Evolutionary conservation across 495 filamentous ascomycete genomes (phyloP).

Genomic region (Halenospora varia): DNA sequence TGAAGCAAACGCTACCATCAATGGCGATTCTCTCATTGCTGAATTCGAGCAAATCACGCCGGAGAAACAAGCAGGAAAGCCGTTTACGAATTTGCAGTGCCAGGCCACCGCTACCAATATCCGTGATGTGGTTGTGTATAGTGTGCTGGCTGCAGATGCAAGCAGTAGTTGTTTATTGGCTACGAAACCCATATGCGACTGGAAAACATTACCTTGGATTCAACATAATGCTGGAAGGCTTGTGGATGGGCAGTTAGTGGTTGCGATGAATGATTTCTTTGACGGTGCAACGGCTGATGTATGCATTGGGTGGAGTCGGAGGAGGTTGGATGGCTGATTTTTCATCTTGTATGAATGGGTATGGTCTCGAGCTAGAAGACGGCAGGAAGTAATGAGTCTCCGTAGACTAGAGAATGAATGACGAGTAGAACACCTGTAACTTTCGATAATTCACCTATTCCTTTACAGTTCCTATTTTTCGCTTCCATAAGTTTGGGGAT

Average conservation of each 20-base stretch:
- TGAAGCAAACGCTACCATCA: slow-evolving; percentile 44
- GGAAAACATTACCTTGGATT: slow-evolving; percentile 47
- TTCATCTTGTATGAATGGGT: too few relatives aligned
- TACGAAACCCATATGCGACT: slow-evolving; percentile 48
- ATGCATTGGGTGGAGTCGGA: slow-evolving; percentile 37
- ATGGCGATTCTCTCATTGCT: slow-evolving; percentile 41
- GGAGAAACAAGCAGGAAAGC: slow-evolving; percentile 33
- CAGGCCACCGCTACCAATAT: slow-evolving; percentile 53
- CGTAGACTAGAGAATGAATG: too few relatives aligned
- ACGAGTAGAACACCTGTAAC: too few relatives aligned
- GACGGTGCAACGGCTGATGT: slow-evolving; percentile 50
- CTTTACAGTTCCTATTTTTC: too few relatives aligned
- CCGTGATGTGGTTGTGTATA: slow-evolving; percentile 40
- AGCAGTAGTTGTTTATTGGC: slow-evolving; percentile 41
- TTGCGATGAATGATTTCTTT: slow-evolving; percentile 53
- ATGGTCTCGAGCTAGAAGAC: too few relatives aligned
- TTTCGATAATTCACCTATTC: too few relatives aligned
- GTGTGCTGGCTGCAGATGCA: slow-evolving; percentile 38
- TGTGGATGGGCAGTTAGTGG: slow-evolving; percentile 35
- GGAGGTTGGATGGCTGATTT: slow-evolving; percentile 38
- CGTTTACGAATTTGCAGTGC: slow-evolving; percentile 47
- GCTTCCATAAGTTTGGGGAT: too few relatives aligned
- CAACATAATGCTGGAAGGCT: slow-evolving; percentile 35
- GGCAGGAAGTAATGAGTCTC: too few relatives aligned
- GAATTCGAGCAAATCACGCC: slow-evolving; percentile 36